These are phyloP conservation scores for Reticulascus tulasneorum DNA, from an alignment of 2,329 filamentous ascomycete species.

Conservation along the genomic window DNA sequence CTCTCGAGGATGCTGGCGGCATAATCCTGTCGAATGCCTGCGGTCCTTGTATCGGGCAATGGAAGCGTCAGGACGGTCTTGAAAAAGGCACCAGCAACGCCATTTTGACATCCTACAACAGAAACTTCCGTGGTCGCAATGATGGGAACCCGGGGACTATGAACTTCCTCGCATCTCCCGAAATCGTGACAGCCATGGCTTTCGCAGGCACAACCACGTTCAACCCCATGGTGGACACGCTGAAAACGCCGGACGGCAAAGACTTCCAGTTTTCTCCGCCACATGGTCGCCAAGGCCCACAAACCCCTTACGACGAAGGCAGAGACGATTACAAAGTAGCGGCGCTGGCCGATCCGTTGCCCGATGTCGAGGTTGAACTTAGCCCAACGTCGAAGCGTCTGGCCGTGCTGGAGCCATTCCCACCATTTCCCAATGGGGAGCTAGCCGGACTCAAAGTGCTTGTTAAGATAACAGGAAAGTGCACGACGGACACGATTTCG, in stretches of 20 bases:
- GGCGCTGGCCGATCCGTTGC: constrained; percentile 53
- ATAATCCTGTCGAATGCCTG: constrained; percentile 92
- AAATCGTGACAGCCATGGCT: constrained; percentile 93
- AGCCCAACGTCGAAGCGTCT: constrained; percentile 86
- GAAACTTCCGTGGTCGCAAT: constrained; percentile 95
- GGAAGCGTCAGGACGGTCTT: constrained; percentile 85
- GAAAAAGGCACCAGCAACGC: constrained; percentile 84
- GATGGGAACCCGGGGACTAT: constrained; percentile 95
- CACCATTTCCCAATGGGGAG: constrained; percentile 73
- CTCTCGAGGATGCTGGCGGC: constrained; percentile 82
- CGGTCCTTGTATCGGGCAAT: constrained; percentile 90
- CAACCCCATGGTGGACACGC: constrained; percentile 86
- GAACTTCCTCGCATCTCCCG: constrained; percentile 97
- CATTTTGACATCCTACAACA: constrained; percentile 96
- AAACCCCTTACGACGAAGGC: constrained; percentile 69
- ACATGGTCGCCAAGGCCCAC: constrained; percentile 61
- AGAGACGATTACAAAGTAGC: no score
- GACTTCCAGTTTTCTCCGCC: constrained; percentile 83
- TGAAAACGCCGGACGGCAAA: constrained; percentile 75
- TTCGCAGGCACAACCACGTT: constrained; percentile 92
- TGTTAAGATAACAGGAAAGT: constrained; percentile 96
- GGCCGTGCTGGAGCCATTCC: constrained; percentile 86
- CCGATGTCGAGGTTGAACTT: constrained; percentile 69
- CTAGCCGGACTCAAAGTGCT: constrained; percentile 77
- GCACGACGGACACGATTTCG: constrained; percentile 98